Evolutionary conservation across 2,329 filamentous ascomycete genomes (phyloP), one percentile per base, ranked within the genome.

Genomic region (Bipolaris sorokiniana): DNA sequence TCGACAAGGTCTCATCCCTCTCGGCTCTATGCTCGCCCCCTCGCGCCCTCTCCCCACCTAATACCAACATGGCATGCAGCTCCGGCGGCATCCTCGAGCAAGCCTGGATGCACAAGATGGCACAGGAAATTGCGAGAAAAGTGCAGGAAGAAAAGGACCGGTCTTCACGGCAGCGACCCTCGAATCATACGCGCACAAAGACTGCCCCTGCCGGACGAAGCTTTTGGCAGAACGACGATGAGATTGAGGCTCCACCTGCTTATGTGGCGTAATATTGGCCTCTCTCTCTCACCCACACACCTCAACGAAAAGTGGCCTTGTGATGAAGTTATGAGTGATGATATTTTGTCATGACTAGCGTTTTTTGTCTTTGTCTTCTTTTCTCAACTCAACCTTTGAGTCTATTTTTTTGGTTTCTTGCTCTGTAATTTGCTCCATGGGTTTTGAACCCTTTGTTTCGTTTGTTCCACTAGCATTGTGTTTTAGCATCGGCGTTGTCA

Each of bases 91-190:
- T 92, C 47, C 80, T 91, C 23, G 90, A 92, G 73, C 89, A 92
- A 75, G 91, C 90, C 2, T 95, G 91, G 90, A 90, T 95, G 78
- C 87, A 89, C 80, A 95, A 97, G 80, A 95, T 99, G 86, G 93
- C 94, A 5, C 89, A 88, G 62, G 95, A 98, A 76, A 94, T 98
- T 68, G 92, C 92, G 34, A 83, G 88, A 48, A 89, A 91, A 54
- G 92, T 96, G 63, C 91, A 94, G 64, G 91, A 97, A 66, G 91
- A 97, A 78, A 95, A 97, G 78, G 78, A 74, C n/a, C 33, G 34
- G 38, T 49, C 54, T 10, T 57, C 54, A n/a, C 20, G 31, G 5
- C 36, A 40, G 23, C 57, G 53, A 3, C 52, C 58, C 26, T 54
- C 61, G n/a, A 47, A 40, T 20, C 56, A 52, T 7, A 36, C 55